Base-by-base conservation (phyloP, 2,329 filamentous ascomycete genomes). In the Aspergillus chevalieri region DNA sequence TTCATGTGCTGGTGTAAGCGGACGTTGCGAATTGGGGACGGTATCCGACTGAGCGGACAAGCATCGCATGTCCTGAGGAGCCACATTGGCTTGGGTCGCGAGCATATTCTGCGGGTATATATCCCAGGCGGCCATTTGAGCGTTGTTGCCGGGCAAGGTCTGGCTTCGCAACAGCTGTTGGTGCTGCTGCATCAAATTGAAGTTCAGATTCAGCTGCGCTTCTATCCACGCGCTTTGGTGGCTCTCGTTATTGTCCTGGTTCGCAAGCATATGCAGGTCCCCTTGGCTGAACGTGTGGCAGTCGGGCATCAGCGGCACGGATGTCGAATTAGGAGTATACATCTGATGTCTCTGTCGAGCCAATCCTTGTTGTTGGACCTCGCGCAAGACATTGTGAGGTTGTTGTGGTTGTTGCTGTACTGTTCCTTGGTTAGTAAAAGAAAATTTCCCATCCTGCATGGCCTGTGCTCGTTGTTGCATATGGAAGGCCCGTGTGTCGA, bases 331-430 rank as follows among this genome's bases (percentile, higher is more conserved):
- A 48, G 70, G 64, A 44, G 65, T 65, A 53, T 61, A 52, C 43
- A 56, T 43, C 53, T 73, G 68, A 64, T 71, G 78, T 80, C 86
- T 85, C 82, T 86, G 86, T 83, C 87, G 84, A 81, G 82, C 81
- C 80, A 83, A 80, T 81, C 82, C 83, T 78, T 90, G 87, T 84
- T 88, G 83, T 82, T 92, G 89, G 84, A 86, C 81, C 87, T 88
- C 87, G 85, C 85, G 86, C 84, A 89, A 81, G 75, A 83, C 79
- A 81, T 89, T 86, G 81, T 91, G 87, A 80, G 76, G 75, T 74
- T 79, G 70, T 72, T 74, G 76, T 64, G 60, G 87, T 81, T 76
- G 75, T 74, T 79, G 70, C 71, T 74, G 76, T 64, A 60, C 53
- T 76, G 76, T 72, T 79, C 75, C 75, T 77, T 74, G 68, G 67